Evolutionary conservation across 2,329 filamentous ascomycete genomes (phyloP), one percentile per base, ranked within the genome.

Genomic region (Metarhizium album): DNA sequence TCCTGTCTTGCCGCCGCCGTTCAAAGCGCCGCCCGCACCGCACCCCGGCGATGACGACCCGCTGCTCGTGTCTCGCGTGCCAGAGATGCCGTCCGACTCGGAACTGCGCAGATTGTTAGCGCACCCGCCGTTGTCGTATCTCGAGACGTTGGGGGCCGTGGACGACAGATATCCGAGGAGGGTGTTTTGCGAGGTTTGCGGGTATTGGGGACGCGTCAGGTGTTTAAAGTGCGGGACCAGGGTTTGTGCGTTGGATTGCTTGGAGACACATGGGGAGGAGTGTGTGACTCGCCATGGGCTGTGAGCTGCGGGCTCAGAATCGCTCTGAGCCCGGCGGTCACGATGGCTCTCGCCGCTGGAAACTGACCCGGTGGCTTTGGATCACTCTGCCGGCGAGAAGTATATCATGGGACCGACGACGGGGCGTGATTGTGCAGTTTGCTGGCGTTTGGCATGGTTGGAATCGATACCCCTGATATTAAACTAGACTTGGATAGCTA

Each of bases 201-300:
- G 87, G 14, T 90, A 90, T 67, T 90, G 87, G 86, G 87, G 86
- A 2, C 72, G 82, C 40, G 82, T 88, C 45, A 78, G 76, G 65
- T 91, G 87, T 68, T 77, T 83, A 64, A 87, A 86, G 70, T 91
- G 87, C 67, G 86, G 86, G n/a, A 79, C 78, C 45, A 75, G 83
- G 59, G 82, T 87, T n/a, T 91, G 87, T 64, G 86, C 85, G 38
- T 66, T 90, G 57, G 83, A 87, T 53, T 90, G 87, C 60, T 74
- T 89, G 59, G 80, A 82, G 60, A 73, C 77, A 54, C 87, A 91
- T 64, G 76, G 82, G 49, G 84, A 87, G 65, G 85, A 86, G 58
- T 84, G 83, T 58, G 76, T 87, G 54, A 78, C 80, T 52, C 73
- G 83, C 59, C 84, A 84, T 60, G 80, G 80, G 13, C 45, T 71